Base-by-base conservation (phyloP, 345 rosid species). In the Syzygium aromaticum region DNA sequence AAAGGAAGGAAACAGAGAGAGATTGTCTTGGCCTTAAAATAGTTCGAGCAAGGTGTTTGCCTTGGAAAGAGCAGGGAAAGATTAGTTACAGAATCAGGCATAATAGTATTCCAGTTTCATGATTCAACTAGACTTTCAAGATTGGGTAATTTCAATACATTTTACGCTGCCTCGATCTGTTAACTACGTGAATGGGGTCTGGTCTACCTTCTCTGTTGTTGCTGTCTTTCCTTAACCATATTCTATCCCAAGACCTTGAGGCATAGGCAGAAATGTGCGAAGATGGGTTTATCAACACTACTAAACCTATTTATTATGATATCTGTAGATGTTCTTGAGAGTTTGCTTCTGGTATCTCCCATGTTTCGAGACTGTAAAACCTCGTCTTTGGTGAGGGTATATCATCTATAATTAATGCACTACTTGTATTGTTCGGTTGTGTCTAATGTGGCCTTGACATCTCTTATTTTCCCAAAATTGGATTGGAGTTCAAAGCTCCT, bases 11-110 rank as follows among this genome's bases (percentile, higher is more conserved):
- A 61, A 67, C 23, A 67, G 25, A 67, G 77, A 61, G 21, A 67
- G 78, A 67, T 67, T 67, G 19, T 67, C 43, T 67, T 17, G 80
- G 80, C 46, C 80, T 67, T 33, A 67, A 17, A 67, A 67, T 67
- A 10, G 46, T 67, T 33, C 7, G 1, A 67, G 80, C 1, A 33
- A 33, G 80, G 46, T 33, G 80, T 67, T 67, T 67, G 21, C 80
- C 80, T 67, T 67, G 80, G 13, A 85, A 49, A 53, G 87, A 49
- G 77, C 11, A 27, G 51, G 53, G 17, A 59, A 85, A 46, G n/a
- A 40, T 87, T 82, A 57, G 59, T 43, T 63, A 56, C 52, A 87
- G 84, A 77, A 49, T 86, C 6, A 80, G 89, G 90, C 57, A 85
- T 83, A 33, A 33, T 17, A 17, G 46, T 67, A 67, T 33, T 6